Conservation (phyloP, 768 basidiomycete genomes). For the Podaxis carcinomalis region DNA sequence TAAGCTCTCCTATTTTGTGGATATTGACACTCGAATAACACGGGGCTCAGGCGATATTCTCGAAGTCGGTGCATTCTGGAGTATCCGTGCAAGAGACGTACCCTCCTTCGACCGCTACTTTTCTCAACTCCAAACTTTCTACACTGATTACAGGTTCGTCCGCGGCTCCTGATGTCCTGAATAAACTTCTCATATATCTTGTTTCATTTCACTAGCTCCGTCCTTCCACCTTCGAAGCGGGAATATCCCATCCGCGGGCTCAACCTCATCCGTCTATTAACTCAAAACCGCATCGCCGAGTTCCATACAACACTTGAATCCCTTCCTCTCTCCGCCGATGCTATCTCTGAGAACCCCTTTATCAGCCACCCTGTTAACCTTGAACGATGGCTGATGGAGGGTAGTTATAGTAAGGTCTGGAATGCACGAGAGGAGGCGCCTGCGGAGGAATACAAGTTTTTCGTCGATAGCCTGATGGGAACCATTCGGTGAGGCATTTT, state of each 20-base stretch:
- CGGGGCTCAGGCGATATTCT: constrained; percentile 74
- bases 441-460: constrained; percentile 91
- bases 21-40: not conserved
- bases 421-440: constrained; percentile 90
- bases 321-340: constrained; percentile 55
- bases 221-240: constrained; percentile 78
- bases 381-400: constrained; percentile 98
- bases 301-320: constrained; percentile 97
- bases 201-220: constrained; percentile 31
- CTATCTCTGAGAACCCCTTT: constrained; percentile 63
- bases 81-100: constrained; percentile 82
- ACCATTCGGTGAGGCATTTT: constrained; percentile 71
- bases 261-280: constrained; percentile 91
- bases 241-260: constrained; percentile 89
- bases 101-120: constrained; percentile 96
- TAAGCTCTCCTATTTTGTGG: constrained; percentile 30
- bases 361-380: constrained; percentile 86
- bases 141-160: constrained; percentile 72
- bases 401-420: constrained; percentile 97
- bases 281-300: constrained; percentile 94
- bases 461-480: constrained; percentile 89
- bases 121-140: constrained; percentile 86
- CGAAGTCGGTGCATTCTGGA: constrained; percentile 93
- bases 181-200: not conserved
- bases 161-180: not conserved